Evolutionary conservation across 2,329 filamentous ascomycete species (phyloP).

Genomic region (Alternaria angustiovoidea): DNA sequence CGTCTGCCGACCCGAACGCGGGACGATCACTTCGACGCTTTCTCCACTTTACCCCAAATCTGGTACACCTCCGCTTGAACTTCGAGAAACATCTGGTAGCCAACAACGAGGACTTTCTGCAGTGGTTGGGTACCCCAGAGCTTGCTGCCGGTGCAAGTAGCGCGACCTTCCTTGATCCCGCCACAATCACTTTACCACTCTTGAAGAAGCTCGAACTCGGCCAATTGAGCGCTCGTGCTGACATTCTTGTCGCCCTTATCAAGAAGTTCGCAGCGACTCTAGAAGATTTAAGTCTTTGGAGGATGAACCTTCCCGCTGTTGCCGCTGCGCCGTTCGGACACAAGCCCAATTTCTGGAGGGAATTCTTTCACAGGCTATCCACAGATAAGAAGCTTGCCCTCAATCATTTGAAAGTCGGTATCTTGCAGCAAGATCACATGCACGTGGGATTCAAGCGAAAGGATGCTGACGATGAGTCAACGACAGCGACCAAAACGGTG

Average conservation of each 20-base stretch:
- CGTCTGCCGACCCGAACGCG: neutral
- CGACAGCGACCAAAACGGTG: neutral
- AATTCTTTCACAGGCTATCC: constrained; percentile 25
- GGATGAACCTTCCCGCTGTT: constrained; percentile 42
- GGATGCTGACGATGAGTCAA: neutral
- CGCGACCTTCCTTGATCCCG: constrained; percentile 8
- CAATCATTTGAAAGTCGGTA: constrained; percentile 25
- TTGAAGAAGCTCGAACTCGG: constrained; percentile 36
- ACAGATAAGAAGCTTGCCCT: constrained; percentile 22
- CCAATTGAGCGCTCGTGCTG: constrained; percentile 20
- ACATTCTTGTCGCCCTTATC: constrained; percentile 22
- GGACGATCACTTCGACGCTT: constrained; percentile 48
- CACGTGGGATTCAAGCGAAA: constrained; percentile 22
- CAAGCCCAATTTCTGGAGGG: constrained; percentile 30
- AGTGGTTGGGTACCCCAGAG: constrained; percentile 43
- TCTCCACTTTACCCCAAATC: constrained; percentile 51
- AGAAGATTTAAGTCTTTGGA: constrained; percentile 57
- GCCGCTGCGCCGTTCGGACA: constrained; percentile 5
- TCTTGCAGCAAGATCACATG: constrained; percentile 24
- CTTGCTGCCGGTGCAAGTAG: neutral
- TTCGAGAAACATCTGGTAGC: constrained; percentile 41
- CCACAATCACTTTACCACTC: constrained; percentile 20
- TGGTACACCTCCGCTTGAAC: constrained; percentile 65
- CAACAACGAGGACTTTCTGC: constrained; percentile 45
- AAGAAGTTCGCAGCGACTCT: constrained; percentile 58